Evolutionary conservation across 1,284 basidiomycete species (phyloP), one percentile per base, ranked within the genome.

Genomic region (Apiotrichum gamsii): DNA sequence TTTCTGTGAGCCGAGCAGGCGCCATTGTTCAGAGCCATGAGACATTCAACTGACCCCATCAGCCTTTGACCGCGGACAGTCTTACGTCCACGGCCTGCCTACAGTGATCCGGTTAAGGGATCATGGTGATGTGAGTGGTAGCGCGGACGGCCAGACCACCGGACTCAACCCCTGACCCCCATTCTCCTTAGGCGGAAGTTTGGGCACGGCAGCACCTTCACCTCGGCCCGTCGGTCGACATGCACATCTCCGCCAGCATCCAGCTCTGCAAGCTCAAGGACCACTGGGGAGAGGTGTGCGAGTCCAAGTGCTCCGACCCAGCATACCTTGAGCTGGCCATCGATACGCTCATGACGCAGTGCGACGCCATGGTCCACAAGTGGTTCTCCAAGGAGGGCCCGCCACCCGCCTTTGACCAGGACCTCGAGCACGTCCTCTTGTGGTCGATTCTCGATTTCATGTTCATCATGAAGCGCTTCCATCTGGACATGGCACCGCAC

Each of bases 201-300:
- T 66, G 64, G 64, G 59, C 64, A 3, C 41, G 59, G 18, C 58
- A 57, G 8, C 60, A 64, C 39, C 24, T 56, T 3, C 59, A 66
- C 35, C 49, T 66, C 5, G 64, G 60, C 10, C 52, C 47, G 3
- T 55, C 52, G 14, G 59, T 64, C 11, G 64, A 66, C 38, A 59
- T 64, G 56, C 64, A 66, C 44, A 52, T 64, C 6, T 60, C 64
- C 1, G 56, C 55, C 6, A 59, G 57, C 10, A 57, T 64, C 8
- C 62, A 67, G 64, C 46, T 64, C 8, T 62, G 62, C 47, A 58
- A 60, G 54, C 52, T 64, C 10, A 62, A 64, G 43, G 64, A 66
- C 38, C 58, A 64, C 40, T 66, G 64, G 64, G 52, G 58, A 15
- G 49, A 57, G 9, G 51, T 62, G 15, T 59, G 58, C 46, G 58